Percentiles rank a stretch among this genome's conserved stretches.
Evolutionary conservation across 2,329 filamentous ascomycete genomes (phyloP).

Genomic region (Arthrobotrys sphaeroides): DNA sequence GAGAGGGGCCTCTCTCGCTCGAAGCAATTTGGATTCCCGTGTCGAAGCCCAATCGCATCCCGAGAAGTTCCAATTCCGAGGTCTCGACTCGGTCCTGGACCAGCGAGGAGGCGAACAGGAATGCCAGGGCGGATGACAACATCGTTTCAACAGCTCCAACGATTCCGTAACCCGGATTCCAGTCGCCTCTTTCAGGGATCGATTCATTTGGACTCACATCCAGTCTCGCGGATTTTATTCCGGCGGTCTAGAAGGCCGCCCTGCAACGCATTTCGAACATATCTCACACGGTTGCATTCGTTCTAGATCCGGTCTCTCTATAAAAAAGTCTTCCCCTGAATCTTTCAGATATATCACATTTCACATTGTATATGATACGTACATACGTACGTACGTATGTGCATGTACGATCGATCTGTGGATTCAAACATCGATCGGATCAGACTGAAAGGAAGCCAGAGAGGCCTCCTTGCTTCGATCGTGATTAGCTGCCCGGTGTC

Average conservation of each 20-base stretch:
- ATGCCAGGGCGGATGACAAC: conserved; percentile 45
- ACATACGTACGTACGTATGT: not conserved
- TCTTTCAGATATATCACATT: conserved; percentile 6
- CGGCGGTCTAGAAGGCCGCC: not conserved
- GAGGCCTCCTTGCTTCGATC: conserved; percentile 20
- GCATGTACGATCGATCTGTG: conserved; percentile 10
- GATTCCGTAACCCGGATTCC: conserved; percentile 26
- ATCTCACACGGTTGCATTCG: not conserved
- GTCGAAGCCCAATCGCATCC: conserved; percentile 23
- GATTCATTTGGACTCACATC: conserved; percentile 2
- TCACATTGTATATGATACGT: not conserved
- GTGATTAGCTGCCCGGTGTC: conserved; percentile 4
- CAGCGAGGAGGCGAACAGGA: not conserved
- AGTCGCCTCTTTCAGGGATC: conserved; percentile 12
- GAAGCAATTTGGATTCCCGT: conserved; percentile 23
- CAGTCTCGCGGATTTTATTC: not conserved
- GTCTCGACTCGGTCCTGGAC: conserved; percentile 17
- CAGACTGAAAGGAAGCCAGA: conserved; percentile 5
- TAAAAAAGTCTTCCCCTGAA: not conserved
- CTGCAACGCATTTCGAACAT: conserved; percentile 30
- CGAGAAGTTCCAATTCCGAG: not conserved
- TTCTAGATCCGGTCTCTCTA: not conserved
- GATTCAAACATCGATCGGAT: conserved; percentile 5
- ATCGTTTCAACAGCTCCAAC: conserved; percentile 39
- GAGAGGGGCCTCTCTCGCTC: conserved; percentile 14